Evolutionary conservation across 805 yeast genomes (phyloP), one percentile per base, ranked within the genome.

Genomic region (Monosporozyma solicola): DNA sequence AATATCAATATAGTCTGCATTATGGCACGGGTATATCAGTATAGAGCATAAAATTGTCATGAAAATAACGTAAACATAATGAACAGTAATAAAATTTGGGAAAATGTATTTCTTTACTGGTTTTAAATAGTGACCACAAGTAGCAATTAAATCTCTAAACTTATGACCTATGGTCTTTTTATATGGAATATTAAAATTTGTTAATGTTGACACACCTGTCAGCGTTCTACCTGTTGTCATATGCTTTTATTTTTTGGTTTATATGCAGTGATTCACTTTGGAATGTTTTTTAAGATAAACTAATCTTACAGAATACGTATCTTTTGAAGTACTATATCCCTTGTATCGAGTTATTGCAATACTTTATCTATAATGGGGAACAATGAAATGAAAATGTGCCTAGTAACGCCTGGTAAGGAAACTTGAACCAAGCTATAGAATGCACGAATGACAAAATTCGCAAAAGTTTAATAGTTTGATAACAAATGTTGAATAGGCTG

Each of bases 1-100:
- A 1, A 85, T 81, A 71, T 94, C 98, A 47, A 87, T 84, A 66
- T 92, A 94, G 8, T 62, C 51, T 24, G 73, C 70, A 62, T 85
- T 83, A 52, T 75, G 76, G n/a, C 77, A 76, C 0, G 97, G 96
- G 61, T 84, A 92, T 41, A 94, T 68, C 51, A 92, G 61, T 35
- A 91, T 77, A 0, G 97, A 88, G 1, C 87, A 81, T 1, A 90
- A 41, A 2, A 94, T 73, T 0, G 80, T 67, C 76, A 80, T 71
- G 22, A 69, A 48, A 0, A 84, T 66, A 57, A 92, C 81, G 65
- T 90, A 92, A 39, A 79, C 74, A 70, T 88, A 87, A 63, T 85
- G 94, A 2, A 83, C 89, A 5, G 80, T 82, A 37, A 75, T 67
- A 51, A 75, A 75, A 54, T 69, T 70, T 1, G 79, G 79, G 44